Percentiles rank a stretch among this genome's conserved stretches.
phyloP scores from a whole-genome alignment of 2,329 filamentous ascomycete genomes.

The Acrodontium crateriforme region DNA sequence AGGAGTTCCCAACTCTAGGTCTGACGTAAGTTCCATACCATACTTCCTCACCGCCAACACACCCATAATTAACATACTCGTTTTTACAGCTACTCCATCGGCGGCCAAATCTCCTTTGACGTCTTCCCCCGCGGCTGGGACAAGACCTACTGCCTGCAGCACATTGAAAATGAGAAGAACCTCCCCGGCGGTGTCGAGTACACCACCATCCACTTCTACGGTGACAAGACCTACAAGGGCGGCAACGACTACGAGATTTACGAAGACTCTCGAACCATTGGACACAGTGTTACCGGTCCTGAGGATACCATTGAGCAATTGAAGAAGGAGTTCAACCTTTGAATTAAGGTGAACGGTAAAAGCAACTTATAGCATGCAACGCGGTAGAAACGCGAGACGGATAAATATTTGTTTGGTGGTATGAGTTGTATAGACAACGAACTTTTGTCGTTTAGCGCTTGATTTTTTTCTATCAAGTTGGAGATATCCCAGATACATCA shows the following conservation, averaged over 20 bases:
- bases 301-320: constrained; percentile 70
- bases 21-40: constrained; percentile 52
- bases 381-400: too few relatives aligned
- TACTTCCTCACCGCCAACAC: constrained; percentile 1
- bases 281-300: constrained; percentile 69
- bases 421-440: too few relatives aligned
- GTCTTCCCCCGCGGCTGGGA: constrained; percentile 96
- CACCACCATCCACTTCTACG: constrained; percentile 91
- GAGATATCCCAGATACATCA: too few relatives aligned
- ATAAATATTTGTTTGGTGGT: too few relatives aligned
- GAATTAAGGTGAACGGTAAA: too few relatives aligned
- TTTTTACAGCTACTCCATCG: constrained; percentile 64
- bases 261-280: constrained; percentile 63
- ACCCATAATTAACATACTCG: neutral
- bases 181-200: constrained; percentile 57
- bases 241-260: constrained; percentile 97
- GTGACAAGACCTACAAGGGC: constrained; percentile 82
- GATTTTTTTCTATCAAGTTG: too few relatives aligned
- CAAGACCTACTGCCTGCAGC: constrained; percentile 90
- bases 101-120: constrained; percentile 96
- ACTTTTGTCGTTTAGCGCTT: too few relatives aligned
- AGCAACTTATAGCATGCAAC: too few relatives aligned
- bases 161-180: constrained; percentile 66
- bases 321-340: constrained; percentile 57
- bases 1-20: constrained; percentile 69